These are phyloP conservation scores for Gastrodia elata DNA, from an alignment of 106 monocot genomes.

Conservation along the genomic window DNA sequence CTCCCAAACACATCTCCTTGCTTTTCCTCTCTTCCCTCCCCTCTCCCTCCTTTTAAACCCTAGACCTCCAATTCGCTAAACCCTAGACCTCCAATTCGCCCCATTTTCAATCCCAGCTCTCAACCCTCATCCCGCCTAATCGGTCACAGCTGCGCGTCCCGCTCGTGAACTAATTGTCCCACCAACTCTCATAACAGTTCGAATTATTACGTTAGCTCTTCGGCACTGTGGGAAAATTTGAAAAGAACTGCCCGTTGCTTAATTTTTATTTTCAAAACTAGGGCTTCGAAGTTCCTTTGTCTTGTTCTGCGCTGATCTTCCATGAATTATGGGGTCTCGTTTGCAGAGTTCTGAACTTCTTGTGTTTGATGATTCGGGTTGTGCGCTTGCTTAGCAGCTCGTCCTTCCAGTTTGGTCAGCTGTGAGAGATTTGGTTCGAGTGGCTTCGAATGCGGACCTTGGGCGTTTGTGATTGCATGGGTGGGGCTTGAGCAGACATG, in stretches of 20 bases:
- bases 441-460: slow-evolving; percentile 1
- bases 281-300: slow-evolving; percentile 15
- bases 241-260: slow-evolving; percentile 2
- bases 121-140: not conserved
- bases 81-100: slow-evolving; percentile 7
- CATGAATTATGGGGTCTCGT: not conserved
- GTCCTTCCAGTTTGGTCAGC: not conserved
- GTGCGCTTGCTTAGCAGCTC: slow-evolving; percentile 1
- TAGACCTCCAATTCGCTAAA: slow-evolving; percentile 8
- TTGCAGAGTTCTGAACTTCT: slow-evolving; percentile 1
- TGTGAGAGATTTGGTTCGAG: slow-evolving; percentile 5
- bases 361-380: not conserved
- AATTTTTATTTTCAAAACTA: slow-evolving; percentile 5
- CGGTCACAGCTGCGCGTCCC: not conserved
- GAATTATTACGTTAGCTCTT: not conserved
- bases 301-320: not conserved
- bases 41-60: slow-evolving; percentile 22
- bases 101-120: not conserved
- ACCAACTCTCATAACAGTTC: not conserved
- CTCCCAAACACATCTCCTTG: not conserved
- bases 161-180: slow-evolving; percentile 19
- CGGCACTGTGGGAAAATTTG: not conserved
- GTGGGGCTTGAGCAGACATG: slow-evolving; percentile 69
- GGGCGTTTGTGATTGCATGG: not conserved
- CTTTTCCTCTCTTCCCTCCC: slow-evolving; percentile 12